Conservation (phyloP, 805 yeast species). For the Groenewaldozyma salmanticensis region DNA sequence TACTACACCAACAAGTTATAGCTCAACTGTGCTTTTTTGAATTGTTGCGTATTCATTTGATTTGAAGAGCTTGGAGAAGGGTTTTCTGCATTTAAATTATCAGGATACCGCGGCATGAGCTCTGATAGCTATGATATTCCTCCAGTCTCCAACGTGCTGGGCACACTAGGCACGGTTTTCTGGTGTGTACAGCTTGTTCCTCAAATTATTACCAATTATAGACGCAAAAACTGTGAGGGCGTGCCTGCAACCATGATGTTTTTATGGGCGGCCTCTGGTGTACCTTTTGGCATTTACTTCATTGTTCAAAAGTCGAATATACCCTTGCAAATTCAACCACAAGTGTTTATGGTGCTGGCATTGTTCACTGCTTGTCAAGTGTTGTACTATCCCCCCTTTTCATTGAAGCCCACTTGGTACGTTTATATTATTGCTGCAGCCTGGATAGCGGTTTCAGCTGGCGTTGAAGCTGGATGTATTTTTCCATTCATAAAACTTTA, state of each 20-base stretch:
- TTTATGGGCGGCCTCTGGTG: conserved; percentile 69
- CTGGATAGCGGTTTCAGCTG: conserved; percentile 41
- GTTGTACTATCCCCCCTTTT: conserved; percentile 63
- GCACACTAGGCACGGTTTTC: conserved; percentile 79
- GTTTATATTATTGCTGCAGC: conserved; percentile 24
- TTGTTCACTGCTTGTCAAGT: conserved; percentile 58
- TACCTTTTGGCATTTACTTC: conserved; percentile 83
- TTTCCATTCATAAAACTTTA: conserved; percentile 53
- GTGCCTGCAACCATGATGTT: conserved; percentile 83
- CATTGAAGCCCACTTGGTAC: conserved; percentile 25
- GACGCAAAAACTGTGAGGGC: conserved; percentile 72
- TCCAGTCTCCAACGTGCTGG: conserved; percentile 62
- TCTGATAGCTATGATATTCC: no score
- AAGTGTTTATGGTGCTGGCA: conserved; percentile 64
- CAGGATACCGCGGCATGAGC: no score
- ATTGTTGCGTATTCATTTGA: no score
- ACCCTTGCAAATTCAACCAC: conserved; percentile 82
- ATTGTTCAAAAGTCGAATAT: conserved; percentile 58
- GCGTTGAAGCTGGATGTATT: conserved; percentile 60
- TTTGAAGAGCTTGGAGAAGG: no score
- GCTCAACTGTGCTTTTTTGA: no score
- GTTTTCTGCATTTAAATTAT: no score
- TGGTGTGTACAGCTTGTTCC: conserved; percentile 93
- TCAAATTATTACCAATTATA: conserved; percentile 67
- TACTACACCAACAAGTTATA: no score